These are phyloP conservation scores for Triticum urartu DNA, from an alignment of 176 grass and related monocot species.

Conservation along the genomic window DNA sequence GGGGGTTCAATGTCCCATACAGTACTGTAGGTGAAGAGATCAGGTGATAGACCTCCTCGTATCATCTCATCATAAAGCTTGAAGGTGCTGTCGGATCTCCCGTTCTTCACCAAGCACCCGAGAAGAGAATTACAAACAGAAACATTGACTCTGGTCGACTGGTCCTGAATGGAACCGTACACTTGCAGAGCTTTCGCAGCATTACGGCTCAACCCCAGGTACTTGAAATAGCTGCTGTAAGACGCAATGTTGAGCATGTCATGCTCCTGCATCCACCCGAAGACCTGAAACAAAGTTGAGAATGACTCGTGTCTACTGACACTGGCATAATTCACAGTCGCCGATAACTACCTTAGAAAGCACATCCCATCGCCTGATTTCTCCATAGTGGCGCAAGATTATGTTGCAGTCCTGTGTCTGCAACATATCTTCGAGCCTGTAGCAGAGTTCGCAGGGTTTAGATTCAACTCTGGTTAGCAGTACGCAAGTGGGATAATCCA, in stretches of 20 bases:
- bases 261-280: conserved; percentile 73
- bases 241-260: conserved; percentile 64
- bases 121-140: conserved; percentile 91
- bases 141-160: conserved; percentile 46
- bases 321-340: not conserved
- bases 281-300: conserved; percentile 63
- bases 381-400: conserved; percentile 71
- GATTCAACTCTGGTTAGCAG: not conserved
- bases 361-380: conserved; percentile 56
- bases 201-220: conserved; percentile 69
- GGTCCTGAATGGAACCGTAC: conserved; percentile 61
- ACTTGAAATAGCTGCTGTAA: conserved; percentile 94
- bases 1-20: conserved; percentile 50
- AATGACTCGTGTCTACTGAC: not conserved
- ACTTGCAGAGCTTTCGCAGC: conserved; percentile 53
- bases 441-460: conserved; percentile 4
- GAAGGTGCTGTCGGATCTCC: conserved; percentile 66
- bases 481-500: not conserved
- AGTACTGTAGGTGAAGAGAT: conserved; percentile 89
- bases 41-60: conserved; percentile 67
- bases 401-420: conserved; percentile 80
- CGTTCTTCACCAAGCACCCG: conserved; percentile 83
- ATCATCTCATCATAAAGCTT: conserved; percentile 86
- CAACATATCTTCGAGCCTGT: conserved; percentile 64
- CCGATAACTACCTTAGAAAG: conserved; percentile 62